Evolutionary conservation across 306 rosid genomes (phyloP), one percentile per base, ranked within the genome.

Genomic region (Bauhinia variegata): DNA sequence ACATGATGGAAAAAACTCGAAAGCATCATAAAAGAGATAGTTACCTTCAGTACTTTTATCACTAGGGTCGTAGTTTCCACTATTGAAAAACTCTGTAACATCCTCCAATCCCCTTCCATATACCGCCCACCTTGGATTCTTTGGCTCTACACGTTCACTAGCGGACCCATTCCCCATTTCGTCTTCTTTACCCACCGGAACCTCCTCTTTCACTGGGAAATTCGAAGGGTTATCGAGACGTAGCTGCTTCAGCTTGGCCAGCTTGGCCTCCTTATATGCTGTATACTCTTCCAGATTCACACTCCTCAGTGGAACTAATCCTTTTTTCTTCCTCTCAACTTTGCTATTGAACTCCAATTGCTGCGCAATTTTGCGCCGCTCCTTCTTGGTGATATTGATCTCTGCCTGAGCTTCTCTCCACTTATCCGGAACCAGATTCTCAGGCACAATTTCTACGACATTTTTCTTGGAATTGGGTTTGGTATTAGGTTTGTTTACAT

Each of bases 121-220:
- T 44, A 93, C 97, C 31, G 81, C 96, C 99, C 90, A 88, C 83
- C 88, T 84, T 6, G 99, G 97, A 75, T 93, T 88, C 78, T 78
- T 86, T 0, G 96, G 88, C 76, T 48, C n/a, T 19, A 87, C 85
- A 23, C 99, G 80, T 42, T 74, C 84, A 56, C 71, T 68, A 66
- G 54, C 70, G 50, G 43, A 28, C 72, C 30, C 79, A 19, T 61
- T 72, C 37, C 15, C 60, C 48, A 58, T 43, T 23, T 65, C 76
- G 51, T 1, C 60, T 63, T 39, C 71, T 46, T 70, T 39, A 19
- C 47, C 60, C 4, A 6, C 44, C 0, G 5, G 10, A 1, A 16
- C 66, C 42, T 74, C 78, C 44, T 77, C 77, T 18, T 53, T 56
- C 42, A 17, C 65, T 1, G 39, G 31, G 58, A 83, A 78, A 18